phyloP scores from a whole-genome alignment of 305 asterid genomes.

The Fraxinus floribunda region DNA sequence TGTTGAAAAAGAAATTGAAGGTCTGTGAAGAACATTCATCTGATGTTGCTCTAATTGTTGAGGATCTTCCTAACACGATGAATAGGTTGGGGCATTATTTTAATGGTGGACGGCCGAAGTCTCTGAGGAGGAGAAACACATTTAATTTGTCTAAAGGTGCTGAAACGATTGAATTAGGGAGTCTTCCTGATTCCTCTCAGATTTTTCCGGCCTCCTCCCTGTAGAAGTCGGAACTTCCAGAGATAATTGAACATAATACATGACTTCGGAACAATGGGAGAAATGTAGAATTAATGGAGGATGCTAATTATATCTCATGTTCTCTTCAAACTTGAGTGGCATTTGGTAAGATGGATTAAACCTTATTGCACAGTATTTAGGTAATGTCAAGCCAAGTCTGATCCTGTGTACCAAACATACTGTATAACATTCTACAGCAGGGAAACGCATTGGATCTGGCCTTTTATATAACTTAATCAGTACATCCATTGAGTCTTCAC shows the following conservation, averaged over 20 bases:
- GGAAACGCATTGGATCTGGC: background rate
- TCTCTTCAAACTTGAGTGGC: background rate
- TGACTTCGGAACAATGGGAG: background rate
- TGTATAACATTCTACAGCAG: background rate
- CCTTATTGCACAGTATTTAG: background rate
- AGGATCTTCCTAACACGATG: background rate
- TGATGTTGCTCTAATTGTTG: background rate
- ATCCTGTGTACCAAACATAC: background rate
- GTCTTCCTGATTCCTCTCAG: background rate
- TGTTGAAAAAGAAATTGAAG: constrained; percentile 1
- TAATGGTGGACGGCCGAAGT: background rate
- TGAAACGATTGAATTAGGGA: background rate
- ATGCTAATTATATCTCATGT: background rate
- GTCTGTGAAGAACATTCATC: background rate
- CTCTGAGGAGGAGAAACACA: background rate
- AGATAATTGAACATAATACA: background rate
- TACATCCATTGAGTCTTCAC: background rate
- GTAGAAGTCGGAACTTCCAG: background rate
- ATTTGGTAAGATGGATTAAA: background rate
- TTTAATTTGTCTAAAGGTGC: background rate
- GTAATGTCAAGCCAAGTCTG: background rate
- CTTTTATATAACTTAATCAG: background rate
- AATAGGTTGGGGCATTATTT: background rate
- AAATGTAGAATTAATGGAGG: background rate
- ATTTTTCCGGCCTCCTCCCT: background rate